Evolutionary conservation across 169 alveolate genomes (phyloP).

Genomic region (Plasmodium cynomolgi): DNA sequence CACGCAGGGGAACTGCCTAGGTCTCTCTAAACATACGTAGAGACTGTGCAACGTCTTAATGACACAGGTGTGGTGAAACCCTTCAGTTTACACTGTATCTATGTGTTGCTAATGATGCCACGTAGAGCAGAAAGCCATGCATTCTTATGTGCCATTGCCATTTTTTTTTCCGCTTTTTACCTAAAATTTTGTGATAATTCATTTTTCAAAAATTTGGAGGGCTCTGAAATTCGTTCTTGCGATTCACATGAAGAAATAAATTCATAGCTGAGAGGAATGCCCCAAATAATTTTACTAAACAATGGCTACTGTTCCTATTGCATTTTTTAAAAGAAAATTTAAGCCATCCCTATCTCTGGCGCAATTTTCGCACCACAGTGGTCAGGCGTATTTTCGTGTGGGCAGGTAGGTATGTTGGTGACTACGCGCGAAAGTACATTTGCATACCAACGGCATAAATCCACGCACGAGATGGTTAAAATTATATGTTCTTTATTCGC

Average conservation of each 20-base stretch:
- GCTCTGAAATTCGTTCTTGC: slow-evolving; percentile 11
- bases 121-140: not conserved
- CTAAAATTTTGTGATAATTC: slow-evolving; percentile 75
- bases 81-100: not conserved
- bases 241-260: not conserved
- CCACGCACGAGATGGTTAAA: not conserved
- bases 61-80: not conserved
- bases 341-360: not conserved
- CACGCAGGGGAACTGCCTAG: not conserved
- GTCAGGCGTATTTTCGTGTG: not conserved
- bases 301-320: not conserved
- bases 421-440: not conserved
- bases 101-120: not conserved
- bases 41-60: not conserved
- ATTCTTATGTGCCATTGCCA: not conserved
- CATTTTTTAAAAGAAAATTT: slow-evolving; percentile 8
- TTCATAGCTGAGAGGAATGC: not conserved
- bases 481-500: not conserved
- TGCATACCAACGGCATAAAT: not conserved
- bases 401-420: not conserved
- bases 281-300: not conserved
- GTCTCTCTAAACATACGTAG: not conserved
- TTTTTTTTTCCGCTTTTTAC: slow-evolving; percentile 24
- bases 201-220: slow-evolving; percentile 27
- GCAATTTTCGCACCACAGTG: not conserved